Evolutionary conservation across 2,329 filamentous ascomycete species (phyloP).

Genomic region (Phaeosphaeriaceae sp.): DNA sequence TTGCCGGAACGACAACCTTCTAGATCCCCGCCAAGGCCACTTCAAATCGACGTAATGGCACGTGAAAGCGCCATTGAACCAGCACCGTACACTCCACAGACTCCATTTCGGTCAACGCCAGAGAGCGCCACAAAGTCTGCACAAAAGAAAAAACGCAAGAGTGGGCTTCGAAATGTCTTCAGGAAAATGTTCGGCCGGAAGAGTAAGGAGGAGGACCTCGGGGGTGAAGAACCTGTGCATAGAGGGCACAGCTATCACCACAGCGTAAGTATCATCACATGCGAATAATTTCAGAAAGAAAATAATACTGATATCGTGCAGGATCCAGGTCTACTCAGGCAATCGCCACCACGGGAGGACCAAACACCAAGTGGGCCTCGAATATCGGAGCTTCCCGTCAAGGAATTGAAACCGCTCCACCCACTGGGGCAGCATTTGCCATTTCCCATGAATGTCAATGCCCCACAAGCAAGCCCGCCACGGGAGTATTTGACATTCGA

Average conservation of each 20-base stretch:
- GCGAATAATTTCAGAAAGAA: too few relatives aligned
- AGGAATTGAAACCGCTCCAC: slow-evolving; percentile 42
- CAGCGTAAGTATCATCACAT: slow-evolving; percentile 37
- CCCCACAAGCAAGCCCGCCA: slow-evolving; percentile 43
- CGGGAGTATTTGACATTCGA: slow-evolving; percentile 46
- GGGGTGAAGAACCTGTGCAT: slow-evolving; percentile 25
- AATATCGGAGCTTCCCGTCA: slow-evolving; percentile 45
- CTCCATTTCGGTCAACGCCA: slow-evolving; percentile 36
- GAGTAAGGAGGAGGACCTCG: slow-evolving; percentile 35
- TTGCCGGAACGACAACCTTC: slow-evolving; percentile 9
- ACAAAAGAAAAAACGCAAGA: slow-evolving; percentile 45
- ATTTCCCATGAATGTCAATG: slow-evolving; percentile 51
- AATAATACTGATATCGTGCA: slow-evolving; percentile 16
- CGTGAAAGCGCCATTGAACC: slow-evolving; percentile 34
- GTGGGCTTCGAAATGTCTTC: slow-evolving; percentile 45
- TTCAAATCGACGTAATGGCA: slow-evolving; percentile 32
- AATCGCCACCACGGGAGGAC: slow-evolving; percentile 28
- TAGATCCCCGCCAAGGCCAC: slow-evolving; percentile 28
- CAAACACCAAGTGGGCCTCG: slow-evolving; percentile 29
- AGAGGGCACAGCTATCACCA: slow-evolving; percentile 43
- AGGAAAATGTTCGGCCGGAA: slow-evolving; percentile 48
- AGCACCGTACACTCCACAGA: slow-evolving; percentile 30
- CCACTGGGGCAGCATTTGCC: slow-evolving; percentile 46
- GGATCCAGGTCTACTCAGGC: slow-evolving; percentile 39
- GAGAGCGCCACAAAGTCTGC: slow-evolving; percentile 34